Evolutionary conservation across 1,284 basidiomycete species (phyloP), one percentile per base, ranked within the genome.

Genomic region (Pseudozyma hubeiensis): DNA sequence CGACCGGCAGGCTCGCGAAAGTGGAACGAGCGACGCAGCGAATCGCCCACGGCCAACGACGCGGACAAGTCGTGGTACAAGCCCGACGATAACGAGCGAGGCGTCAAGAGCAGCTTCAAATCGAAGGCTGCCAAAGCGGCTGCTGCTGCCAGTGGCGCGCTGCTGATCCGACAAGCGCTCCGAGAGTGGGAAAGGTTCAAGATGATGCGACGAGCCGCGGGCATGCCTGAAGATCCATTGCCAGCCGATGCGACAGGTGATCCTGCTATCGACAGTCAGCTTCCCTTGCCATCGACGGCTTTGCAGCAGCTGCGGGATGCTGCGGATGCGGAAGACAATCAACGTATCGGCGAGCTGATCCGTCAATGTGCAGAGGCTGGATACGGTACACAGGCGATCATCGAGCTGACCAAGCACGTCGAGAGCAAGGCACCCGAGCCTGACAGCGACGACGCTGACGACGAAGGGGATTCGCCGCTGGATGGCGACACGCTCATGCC

Each of bases 151-250:
- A 56, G 56, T n/a, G 77, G 77, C 1, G 77, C 74, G 13, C 51
- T 69, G 7, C 47, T 78, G 19, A 51, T 76, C n/a, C 60, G 64
- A 17, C 65, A 64, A 19, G 77, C 73, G 10, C 40, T 78, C 13
- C 46, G 62, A 10, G 77, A 78, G 51, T 78, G 66, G 69, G 75
- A 80, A n/a, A 39, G 62, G 48, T 71, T 77, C 68, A 77, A 78
- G 44, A 58, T 30, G 7, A 61, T 60, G 64, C 74, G 75, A 37
- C 69, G 78, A n/a, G 64, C 64, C 0, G 43, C 62, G 29, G 77
- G 67, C 7, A 66, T 72, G 46, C 74, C 69, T 10, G 77, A 79
- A 45, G 75, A 74, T 44, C 76, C 67, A 7, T 24, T 77, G 11
- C 61, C 75, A 3, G 67, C 56, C 0, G 75, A 64, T 44, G 65